phyloP scores from a whole-genome alignment of 352 stramenopile species.

The Phytophthora sp. region DNA sequence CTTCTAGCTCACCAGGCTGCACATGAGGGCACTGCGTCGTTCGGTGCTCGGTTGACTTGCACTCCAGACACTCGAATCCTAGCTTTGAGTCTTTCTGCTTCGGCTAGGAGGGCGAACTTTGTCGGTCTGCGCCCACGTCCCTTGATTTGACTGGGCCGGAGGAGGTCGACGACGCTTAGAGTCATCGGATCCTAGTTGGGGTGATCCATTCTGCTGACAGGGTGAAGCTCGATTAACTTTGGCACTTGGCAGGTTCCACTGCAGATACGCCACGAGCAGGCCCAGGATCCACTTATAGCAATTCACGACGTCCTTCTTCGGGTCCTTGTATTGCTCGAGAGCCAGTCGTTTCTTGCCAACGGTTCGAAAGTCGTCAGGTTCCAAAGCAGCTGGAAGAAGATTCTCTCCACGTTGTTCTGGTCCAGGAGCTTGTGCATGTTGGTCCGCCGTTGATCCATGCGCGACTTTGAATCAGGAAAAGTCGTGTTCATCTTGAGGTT shows the following conservation, averaged over 20 bases:
- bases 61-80: not conserved
- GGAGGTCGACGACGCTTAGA: not conserved
- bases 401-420: conserved; percentile 11
- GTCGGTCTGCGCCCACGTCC: not conserved
- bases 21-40: not conserved
- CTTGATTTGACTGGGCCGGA: not conserved
- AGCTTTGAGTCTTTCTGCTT: not conserved
- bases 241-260: not conserved
- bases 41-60: not conserved
- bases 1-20: not conserved
- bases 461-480: conserved; percentile 1
- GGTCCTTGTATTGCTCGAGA: not conserved
- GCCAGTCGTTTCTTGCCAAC: not conserved
- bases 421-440: conserved; percentile 17
- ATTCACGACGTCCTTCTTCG: not conserved
- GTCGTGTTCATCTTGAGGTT: conserved; percentile 7
- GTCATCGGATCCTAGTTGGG: not conserved
- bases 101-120: not conserved
- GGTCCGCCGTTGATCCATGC: conserved; percentile 1
- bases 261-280: not conserved
- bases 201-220: not conserved
- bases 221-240: not conserved
- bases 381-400: not conserved
- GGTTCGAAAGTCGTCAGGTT: not conserved
- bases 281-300: not conserved